A percentile compares a stretch with the other conserved stretches of the same genome.
These are phyloP conservation scores for Volvariella volvacea DNA, from an alignment of 1,284 basidiomycete genomes.

Conservation along the genomic window DNA sequence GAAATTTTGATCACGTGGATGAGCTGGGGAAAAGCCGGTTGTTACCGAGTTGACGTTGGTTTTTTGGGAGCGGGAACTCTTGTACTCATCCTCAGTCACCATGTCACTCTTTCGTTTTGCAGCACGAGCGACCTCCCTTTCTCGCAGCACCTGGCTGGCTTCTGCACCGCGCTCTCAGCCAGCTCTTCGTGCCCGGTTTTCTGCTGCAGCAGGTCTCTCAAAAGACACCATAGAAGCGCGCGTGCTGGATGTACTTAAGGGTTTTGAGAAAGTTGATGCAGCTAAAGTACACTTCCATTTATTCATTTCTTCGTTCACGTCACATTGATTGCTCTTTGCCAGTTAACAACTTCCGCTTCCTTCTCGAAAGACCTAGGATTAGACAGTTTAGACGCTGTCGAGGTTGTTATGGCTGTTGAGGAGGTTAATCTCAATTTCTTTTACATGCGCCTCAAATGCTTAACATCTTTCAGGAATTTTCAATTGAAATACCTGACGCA, in stretches of 20 bases:
- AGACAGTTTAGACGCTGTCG: slow-evolving; percentile 96
- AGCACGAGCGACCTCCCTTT: slow-evolving; percentile 32
- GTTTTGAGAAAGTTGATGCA: slow-evolving; percentile 92
- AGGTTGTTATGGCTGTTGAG: slow-evolving; percentile 99
- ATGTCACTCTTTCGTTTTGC: slow-evolving; percentile 51
- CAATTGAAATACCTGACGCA: slow-evolving; percentile 92
- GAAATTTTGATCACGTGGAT: background rate
- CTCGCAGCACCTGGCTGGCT: slow-evolving; percentile 23
- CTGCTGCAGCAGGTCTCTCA: slow-evolving; percentile 69
- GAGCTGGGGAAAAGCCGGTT: background rate
- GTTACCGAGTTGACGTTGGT: slow-evolving; percentile 6
- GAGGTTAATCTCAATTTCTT: slow-evolving; percentile 56
- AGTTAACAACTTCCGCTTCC: slow-evolving; percentile 73
- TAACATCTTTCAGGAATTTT: slow-evolving; percentile 57
- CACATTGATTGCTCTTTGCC: slow-evolving; percentile 9
- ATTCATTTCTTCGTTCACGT: slow-evolving; percentile 1
- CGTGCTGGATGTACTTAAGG: slow-evolving; percentile 85
- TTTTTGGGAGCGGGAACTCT: background rate
- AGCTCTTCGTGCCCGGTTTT: slow-evolving; percentile 54
- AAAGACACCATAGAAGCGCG: slow-evolving; percentile 76
- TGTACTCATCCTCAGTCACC: slow-evolving; percentile 3
- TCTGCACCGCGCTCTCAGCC: slow-evolving; percentile 21
- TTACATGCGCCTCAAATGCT: slow-evolving; percentile 1
- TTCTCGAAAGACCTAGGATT: slow-evolving; percentile 90
- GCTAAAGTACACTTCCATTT: slow-evolving; percentile 55